Evolutionary conservation across 805 yeast genomes (phyloP), one percentile per base, ranked within the genome.

Genomic region (Metschnikowia henanensis): DNA sequence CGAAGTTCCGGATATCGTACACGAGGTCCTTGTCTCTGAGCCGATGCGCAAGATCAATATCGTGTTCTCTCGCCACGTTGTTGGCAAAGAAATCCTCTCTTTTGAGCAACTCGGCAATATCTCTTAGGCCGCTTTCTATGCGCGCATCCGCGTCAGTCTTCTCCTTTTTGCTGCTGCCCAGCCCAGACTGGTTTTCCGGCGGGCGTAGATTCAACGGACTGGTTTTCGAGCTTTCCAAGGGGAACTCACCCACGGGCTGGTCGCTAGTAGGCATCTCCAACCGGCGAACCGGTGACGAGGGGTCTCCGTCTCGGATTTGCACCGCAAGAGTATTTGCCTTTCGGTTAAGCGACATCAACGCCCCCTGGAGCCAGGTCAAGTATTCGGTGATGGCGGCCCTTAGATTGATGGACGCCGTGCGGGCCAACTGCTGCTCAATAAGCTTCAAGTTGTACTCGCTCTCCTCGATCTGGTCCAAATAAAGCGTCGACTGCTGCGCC

Each of bases 391-490:
- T 55, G 1, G 80, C 61, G 15, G 69, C 72, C 45, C 68, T 73
- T 48, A 81, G 64, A 10, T 72, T 70, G 21, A 59, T 66, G 34
- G 68, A 66, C 18, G 81, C 72, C 0, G 80, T 66, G 35, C 79
- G 66, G 7, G 67, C 62, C 37, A 72, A 66, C 54, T 81, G 85
- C 23, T 68, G 74, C 46, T 76, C 76, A 6, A 77, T 76, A 18
- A 80, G 75, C 42, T 71, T 77, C n/a, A 77, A 64, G 29, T 78
- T 72, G 47, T 73, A 69, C 33, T 69, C 68, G 43, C 73, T 61
- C 49, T 76, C 80, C 55, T 80, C 85, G 26, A 80, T 56, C 40
- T 69, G 66, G 52, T 81, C 87, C 44, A 65, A 66, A 1, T 75
- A 59, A 16, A 77, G 56, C 13, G 71, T 59, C 0, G 79, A 68